Base-by-base conservation (phyloP, 108 stramenopile species). In the Aureococcus anophagefferens region DNA sequence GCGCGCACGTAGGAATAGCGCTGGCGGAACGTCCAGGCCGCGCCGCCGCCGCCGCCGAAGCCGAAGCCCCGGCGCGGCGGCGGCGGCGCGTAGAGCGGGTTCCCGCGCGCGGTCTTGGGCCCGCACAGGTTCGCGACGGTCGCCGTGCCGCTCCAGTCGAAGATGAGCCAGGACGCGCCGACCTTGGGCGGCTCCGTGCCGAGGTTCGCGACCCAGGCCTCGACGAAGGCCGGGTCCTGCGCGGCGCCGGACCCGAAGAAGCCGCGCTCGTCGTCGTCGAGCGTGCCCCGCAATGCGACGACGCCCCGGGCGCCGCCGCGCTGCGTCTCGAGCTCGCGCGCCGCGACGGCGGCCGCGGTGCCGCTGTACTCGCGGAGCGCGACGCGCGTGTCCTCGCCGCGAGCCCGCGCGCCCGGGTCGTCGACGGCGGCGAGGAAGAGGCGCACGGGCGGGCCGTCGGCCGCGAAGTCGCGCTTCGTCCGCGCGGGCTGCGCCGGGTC, bases 111-210 rank as follows among this genome's bases (percentile, higher is more conserved):
- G 37, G 4, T 11, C 51, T 16, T 1, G 7, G 51, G 51, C 21
- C 25, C 21, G 1, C 0, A 1, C 3, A 59, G 25, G 9, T 82
- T 67, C 21, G 83, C 65, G 7, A 85, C 62, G 0, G 89, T 88
- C 34, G 76, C 71, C 35, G 88, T 67, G 16, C 91, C 91, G 14
- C 81, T 85, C 72, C 90, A 92, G 67, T 90, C 91, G 66, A 83
- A 92, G 5, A 90, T 85, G 0, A 92, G 40, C 88, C 88, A 92
- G 4, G 86, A 65, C 34, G 86, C 79, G 14, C 79, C 85, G 0
- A 85, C 75, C 68, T 81, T 75, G 33, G 91, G 91, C 9, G 89
- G 86, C 59, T 78, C 76, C 0, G 88, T 87, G 5, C 87, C 80
- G 36, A 92, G 67, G 16, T 59, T 59, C 21, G 51, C 51, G 3